Conservation (phyloP, 169 alveolate species). For the Plasmodium fragile region DNA sequence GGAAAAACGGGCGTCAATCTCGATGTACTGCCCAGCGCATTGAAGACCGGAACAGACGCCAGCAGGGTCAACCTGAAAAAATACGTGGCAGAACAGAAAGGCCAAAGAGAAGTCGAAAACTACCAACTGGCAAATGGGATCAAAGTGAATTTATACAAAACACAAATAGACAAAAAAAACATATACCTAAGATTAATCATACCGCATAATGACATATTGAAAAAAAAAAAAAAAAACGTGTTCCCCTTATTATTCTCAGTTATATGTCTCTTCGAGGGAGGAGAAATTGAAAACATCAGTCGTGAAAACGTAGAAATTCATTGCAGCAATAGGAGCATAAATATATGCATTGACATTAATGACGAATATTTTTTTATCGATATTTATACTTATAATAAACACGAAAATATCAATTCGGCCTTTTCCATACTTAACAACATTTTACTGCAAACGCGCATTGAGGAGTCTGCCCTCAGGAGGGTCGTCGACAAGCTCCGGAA, state of each 20-base stretch:
- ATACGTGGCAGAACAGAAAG: constrained; percentile 1
- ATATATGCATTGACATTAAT: constrained; percentile 83
- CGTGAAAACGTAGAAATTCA: constrained; percentile 89
- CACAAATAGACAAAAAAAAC: constrained; percentile 52
- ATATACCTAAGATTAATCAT: constrained; percentile 52
- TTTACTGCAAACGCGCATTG: constrained; percentile 55
- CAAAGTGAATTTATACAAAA: constrained; percentile 53
- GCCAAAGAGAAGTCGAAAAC: constrained; percentile 41
- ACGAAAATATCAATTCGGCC: constrained; percentile 64
- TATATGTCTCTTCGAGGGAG: constrained; percentile 89
- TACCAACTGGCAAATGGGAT: constrained; percentile 51
- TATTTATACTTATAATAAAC: constrained; percentile 78
- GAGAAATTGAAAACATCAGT: constrained; percentile 86
- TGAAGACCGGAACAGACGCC: background rate
- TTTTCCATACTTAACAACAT: constrained; percentile 58
- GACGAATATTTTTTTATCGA: constrained; percentile 86
- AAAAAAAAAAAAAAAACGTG: constrained; percentile 30
- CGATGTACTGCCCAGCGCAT: background rate
- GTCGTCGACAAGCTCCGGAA: constrained; percentile 80
- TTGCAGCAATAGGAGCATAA: constrained; percentile 85
- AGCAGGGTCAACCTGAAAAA: constrained; percentile 5
- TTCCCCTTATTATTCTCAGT: constrained; percentile 52
- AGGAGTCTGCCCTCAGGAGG: constrained; percentile 69
- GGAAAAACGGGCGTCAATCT: background rate
- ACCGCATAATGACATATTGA: constrained; percentile 64